Evolutionary conservation across 345 rosid genomes (phyloP), one percentile per base, ranked within the genome.

Genomic region (Zanthoxylum bungeanum): DNA sequence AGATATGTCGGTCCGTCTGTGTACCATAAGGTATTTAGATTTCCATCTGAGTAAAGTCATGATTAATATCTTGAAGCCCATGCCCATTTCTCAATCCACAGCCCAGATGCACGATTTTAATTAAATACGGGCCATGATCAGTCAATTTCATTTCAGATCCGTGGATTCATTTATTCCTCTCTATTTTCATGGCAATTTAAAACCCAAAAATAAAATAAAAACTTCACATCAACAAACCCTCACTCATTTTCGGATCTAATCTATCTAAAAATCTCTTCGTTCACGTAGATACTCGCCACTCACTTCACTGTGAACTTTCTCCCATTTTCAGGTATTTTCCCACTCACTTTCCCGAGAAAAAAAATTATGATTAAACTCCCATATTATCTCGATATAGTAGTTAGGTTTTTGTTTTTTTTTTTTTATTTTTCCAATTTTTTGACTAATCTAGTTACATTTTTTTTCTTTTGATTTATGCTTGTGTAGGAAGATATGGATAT

Each of bases 111-210:
- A n/a, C 1, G 53, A 58, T 47, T 55, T 44, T 72, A 59, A 70
- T 73, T 79, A 81, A 73, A 49, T 47, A 4, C 5, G 36, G 68
- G 47, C 31, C n/a, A 42, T 42, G 55, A 58, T 50, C n/a, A n/a
- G n/a, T n/a, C n/a, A n/a, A n/a, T n/a, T 34, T 72, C 73, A 51
- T 80, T 76, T 80, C 79, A 75, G 83, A 77, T 85, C 82, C 84
- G 80, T 76, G 71, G 76, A 63, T 74, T 80, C 74, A n/a, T n/a
- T n/a, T n/a, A n/a, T 74, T 76, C 73, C 36, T 47, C 50, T 60
- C 72, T 66, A 34, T 64, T 61, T 75, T 56, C 57, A 71, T 40
- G 55, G 58, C 72, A 42, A 60, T 62, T 58, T 65, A 17, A 72
- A 30, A 9, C n/a, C 9, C 30, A 27, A 40, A 67, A 53, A 17